These are phyloP conservation scores for Macrolepiota fuliginosa DNA, from an alignment of 768 basidiomycete species.

Conservation along the genomic window DNA sequence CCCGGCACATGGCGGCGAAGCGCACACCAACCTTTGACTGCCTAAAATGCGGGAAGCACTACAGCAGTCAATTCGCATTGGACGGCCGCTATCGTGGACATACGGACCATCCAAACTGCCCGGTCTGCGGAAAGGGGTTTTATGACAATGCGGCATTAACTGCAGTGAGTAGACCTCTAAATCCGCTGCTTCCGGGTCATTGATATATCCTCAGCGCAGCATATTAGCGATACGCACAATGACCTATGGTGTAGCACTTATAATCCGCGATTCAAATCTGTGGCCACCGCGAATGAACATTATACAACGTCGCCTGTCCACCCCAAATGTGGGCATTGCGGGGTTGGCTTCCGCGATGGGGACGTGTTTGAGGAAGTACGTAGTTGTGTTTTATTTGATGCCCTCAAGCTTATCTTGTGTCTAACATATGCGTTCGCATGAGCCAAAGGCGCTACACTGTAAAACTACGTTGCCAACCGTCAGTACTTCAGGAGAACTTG, in stretches of 20 bases:
- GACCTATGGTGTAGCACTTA: constrained; percentile 35
- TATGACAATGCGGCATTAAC: constrained; percentile 29
- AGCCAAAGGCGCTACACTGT: neutral
- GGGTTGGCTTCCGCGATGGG: constrained; percentile 38
- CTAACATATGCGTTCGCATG: constrained; percentile 16
- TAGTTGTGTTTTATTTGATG: neutral
- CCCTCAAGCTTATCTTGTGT: neutral
- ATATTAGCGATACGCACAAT: constrained; percentile 34
- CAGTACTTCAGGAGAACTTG: neutral
- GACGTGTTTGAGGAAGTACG: constrained; percentile 35
- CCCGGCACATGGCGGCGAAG: constrained; percentile 38
- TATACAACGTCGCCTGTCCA: constrained; percentile 39
- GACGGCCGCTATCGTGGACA: constrained; percentile 48
- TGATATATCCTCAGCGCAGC: constrained; percentile 25
- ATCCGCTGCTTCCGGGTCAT: neutral
- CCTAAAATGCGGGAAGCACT: constrained; percentile 29
- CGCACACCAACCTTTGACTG: constrained; percentile 44
- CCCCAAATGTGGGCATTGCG: constrained; percentile 42
- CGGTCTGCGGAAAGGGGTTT: constrained; percentile 42
- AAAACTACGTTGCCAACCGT: neutral
- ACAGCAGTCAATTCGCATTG: constrained; percentile 32
- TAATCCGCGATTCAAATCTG: constrained; percentile 35
- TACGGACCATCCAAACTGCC: constrained; percentile 43
- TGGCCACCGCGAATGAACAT: constrained; percentile 35
- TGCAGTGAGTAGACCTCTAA: constrained; percentile 26